Evolutionary conservation across 257 asterid genomes (phyloP), one percentile per base, ranked within the genome.

Genomic region (Solanum lignicaule): DNA sequence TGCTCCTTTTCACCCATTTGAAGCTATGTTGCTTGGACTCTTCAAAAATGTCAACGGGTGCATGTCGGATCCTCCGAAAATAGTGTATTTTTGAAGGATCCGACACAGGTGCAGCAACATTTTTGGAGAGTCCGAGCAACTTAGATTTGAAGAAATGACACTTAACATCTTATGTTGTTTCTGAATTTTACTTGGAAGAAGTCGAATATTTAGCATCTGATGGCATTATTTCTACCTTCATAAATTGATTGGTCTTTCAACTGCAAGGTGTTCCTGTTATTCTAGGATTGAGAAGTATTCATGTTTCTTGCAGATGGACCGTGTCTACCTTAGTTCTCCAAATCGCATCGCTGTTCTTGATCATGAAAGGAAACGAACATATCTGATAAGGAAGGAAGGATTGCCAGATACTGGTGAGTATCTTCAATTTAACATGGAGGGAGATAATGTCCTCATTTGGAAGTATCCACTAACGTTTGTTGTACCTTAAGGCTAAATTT

Each of bases 341-440:
- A 92, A 84, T 84, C 92, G 96, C 20, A 87, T 94, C 10, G 98
- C 98, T 29, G 95, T 97, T 76, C 93, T 97, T 41, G 99, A 97
- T 91, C 99, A 97, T 52, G 98, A 96, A 91, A 92, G 90, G 91
- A 97, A 96, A 87, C 92, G 98, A 84, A 97, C 99, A 6, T 97
- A 92, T 89, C 90, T 96, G 4, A 90, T 97, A 89, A 89, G 92
- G 89, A 97, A 97, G 91, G 95, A 93, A 89, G 99, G 99, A 55
- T 91, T 97, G 5, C 99, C 98, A 3, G 99, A 97, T 91, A 91
- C 91, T 29, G 98, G 99, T 95, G 91, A 89, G 89, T 21, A 27
- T 43, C 85, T 86, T 86, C 69, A 58, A 20, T 79, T 46, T 35
- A 75, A 65, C 23, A 27, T 55, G 58, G 23, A 86, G 13, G 66